phyloP scores from a whole-genome alignment of 2,329 filamentous ascomycete species.

The Incumbomyces delicatus region DNA sequence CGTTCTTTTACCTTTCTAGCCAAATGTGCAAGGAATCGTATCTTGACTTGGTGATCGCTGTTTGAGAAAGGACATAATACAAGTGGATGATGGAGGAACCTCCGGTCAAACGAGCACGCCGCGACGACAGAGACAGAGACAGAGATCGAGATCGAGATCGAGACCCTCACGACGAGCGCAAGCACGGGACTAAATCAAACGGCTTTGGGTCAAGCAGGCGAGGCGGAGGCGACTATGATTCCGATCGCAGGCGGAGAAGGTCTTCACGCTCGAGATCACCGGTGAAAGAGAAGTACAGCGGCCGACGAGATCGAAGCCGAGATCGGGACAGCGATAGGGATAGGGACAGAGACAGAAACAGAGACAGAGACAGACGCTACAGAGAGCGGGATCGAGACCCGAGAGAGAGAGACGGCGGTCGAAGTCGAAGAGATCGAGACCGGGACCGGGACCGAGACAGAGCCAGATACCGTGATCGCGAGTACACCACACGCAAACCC shows the following conservation, averaged over 20 bases:
- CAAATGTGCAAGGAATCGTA: no score
- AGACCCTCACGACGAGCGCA: conserved; percentile 24
- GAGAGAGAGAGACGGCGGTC: conserved; percentile 23
- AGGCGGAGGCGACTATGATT: conserved; percentile 10
- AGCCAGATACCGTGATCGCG: conserved; percentile 22
- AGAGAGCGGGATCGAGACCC: not conserved
- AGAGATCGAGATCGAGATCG: conserved; percentile 26
- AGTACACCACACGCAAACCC: conserved; percentile 1
- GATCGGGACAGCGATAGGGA: conserved; percentile 27
- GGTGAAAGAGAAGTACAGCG: conserved; percentile 20
- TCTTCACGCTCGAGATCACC: conserved; percentile 16
- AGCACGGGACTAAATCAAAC: conserved; percentile 13
- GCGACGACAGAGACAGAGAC: conserved; percentile 55
- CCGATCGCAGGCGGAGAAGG: conserved; percentile 11
- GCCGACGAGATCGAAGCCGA: conserved; percentile 33
- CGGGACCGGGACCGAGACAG: conserved; percentile 31
- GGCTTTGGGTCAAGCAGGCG: conserved; percentile 14
- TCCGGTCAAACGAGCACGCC: conserved; percentile 41
- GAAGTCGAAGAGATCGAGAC: conserved; percentile 25
- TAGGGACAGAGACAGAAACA: conserved; percentile 11
- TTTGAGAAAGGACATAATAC: no score
- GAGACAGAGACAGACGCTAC: conserved; percentile 2
- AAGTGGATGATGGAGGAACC: conserved; percentile 40
- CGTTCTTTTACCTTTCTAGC: no score
- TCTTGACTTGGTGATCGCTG: no score